Evolutionary conservation across 2,329 filamentous ascomycete species (phyloP).

Genomic region (Curvularia lunata): DNA sequence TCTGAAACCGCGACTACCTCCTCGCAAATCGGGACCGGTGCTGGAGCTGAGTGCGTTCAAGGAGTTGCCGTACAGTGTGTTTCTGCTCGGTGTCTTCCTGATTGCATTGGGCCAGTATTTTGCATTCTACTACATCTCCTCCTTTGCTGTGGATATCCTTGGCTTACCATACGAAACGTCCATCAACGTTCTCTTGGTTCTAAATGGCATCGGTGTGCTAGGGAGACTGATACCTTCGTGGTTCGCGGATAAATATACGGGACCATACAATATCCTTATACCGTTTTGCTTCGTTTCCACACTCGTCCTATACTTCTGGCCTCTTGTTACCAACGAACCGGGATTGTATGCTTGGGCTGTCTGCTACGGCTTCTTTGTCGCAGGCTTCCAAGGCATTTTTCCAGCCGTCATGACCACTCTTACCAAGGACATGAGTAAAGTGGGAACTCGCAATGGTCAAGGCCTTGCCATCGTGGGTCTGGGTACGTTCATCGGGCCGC

Average conservation of each 20-base stretch:
- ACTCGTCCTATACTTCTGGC: constrained; percentile 63
- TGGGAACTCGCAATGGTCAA: constrained; percentile 57
- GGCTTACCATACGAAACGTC: constrained; percentile 58
- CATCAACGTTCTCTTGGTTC: constrained; percentile 63
- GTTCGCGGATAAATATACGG: constrained; percentile 60
- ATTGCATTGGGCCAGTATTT: constrained; percentile 50
- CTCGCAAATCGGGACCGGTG: constrained; percentile 51
- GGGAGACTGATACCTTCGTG: constrained; percentile 61
- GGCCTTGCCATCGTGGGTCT: constrained; percentile 55
- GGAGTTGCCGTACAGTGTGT: constrained; percentile 51
- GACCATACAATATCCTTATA: constrained; percentile 64
- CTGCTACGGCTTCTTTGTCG: constrained; percentile 54
- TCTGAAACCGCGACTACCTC: constrained; percentile 52
- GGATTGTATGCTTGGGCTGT: constrained; percentile 54
- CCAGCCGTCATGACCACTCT: constrained; percentile 52
- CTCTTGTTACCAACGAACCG: constrained; percentile 52
- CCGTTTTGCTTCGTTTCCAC: constrained; percentile 56
- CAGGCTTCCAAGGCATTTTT: constrained; percentile 56
- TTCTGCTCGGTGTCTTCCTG: constrained; percentile 44
- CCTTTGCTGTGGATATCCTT: constrained; percentile 52
- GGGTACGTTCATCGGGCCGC: constrained; percentile 54
- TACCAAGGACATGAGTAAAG: constrained; percentile 56
- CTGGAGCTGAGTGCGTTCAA: constrained; percentile 52
- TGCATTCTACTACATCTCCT: constrained; percentile 55
- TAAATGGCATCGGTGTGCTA: constrained; percentile 63